phyloP scores from a whole-genome alignment of 2,329 filamentous ascomycete genomes.

The Elsinoe arachidis region DNA sequence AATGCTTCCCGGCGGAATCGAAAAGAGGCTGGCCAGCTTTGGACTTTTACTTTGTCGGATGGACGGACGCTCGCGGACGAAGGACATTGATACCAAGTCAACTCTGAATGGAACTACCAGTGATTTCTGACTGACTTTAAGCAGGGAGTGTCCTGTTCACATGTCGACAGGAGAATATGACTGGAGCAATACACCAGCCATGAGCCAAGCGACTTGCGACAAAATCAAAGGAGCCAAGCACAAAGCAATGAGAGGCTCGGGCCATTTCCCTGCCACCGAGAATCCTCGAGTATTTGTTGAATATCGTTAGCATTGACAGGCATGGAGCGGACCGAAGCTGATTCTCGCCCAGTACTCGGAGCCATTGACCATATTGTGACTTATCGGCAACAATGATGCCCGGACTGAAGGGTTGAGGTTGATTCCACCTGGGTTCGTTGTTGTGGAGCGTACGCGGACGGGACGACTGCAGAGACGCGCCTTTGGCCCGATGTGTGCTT shows the following conservation, averaged over 20 bases:
- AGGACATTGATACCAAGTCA: constrained; percentile 37
- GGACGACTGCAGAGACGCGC: not conserved
- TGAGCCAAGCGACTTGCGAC: constrained; percentile 39
- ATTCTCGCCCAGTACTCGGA: constrained; percentile 21
- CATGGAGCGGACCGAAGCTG: not conserved
- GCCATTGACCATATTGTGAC: constrained; percentile 26
- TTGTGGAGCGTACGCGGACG: not conserved
- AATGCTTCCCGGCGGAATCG: not conserved
- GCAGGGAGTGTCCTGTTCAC: constrained; percentile 38
- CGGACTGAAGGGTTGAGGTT: constrained; percentile 4
- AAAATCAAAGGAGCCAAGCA: constrained; percentile 40
- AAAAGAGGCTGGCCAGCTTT: constrained; percentile 33
- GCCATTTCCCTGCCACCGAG: constrained; percentile 42
- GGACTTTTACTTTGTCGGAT: constrained; percentile 45
- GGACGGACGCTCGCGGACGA: constrained; percentile 39
- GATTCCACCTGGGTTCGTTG: not conserved
- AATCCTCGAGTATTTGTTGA: constrained; percentile 27
- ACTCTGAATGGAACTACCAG: too few relatives aligned
- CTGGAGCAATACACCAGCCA: constrained; percentile 40
- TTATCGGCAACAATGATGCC: not conserved
- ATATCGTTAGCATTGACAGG: constrained; percentile 20
- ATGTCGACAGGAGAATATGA: constrained; percentile 46
- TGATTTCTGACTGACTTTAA: not conserved
- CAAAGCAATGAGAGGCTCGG: constrained; percentile 37
- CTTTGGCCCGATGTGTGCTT: not conserved